Percentiles rank a stretch among this genome's conserved stretches.
Evolutionary conservation across 139 green algal species (phyloP).

Genomic region (Chlorella sp.): DNA sequence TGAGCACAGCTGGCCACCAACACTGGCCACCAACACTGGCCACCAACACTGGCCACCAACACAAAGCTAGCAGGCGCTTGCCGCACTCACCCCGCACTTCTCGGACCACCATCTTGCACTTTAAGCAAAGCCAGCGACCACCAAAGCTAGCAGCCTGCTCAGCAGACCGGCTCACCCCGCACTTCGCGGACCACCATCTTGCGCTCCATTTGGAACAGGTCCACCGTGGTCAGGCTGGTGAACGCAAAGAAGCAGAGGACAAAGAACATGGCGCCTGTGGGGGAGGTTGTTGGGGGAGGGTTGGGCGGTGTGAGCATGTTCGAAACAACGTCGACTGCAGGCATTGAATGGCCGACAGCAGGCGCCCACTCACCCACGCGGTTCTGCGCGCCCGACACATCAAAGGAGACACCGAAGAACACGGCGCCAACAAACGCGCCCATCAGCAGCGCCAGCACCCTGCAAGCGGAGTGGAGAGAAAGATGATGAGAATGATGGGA

Average conservation of each 20-base stretch:
- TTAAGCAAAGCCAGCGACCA: no score
- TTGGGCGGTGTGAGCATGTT: no score
- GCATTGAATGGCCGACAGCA: no score
- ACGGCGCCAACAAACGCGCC: constrained; percentile 72
- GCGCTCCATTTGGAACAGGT: constrained; percentile 74
- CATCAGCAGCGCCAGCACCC: constrained; percentile 58
- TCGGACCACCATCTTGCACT: no score
- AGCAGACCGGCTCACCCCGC: neutral
- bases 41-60: no score
- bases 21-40: no score
- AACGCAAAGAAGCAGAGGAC: constrained; percentile 80
- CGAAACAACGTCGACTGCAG: no score
- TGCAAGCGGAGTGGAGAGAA: neutral
- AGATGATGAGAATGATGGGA: neutral
- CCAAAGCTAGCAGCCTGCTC: no score
- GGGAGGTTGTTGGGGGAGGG: no score
- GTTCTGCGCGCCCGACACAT: constrained; percentile 76
- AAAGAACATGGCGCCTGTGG: constrained; percentile 84
- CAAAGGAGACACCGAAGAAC: constrained; percentile 66
- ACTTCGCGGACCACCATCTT: constrained; percentile 62
- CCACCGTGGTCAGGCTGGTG: constrained; percentile 76
- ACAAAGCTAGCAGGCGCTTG: no score
- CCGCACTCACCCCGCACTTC: no score
- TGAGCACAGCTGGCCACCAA: no score
- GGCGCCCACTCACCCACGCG: constrained; percentile 38